These are phyloP conservation scores for Novakomyces olei DNA, from an alignment of 805 yeast genomes.

Conservation along the genomic window DNA sequence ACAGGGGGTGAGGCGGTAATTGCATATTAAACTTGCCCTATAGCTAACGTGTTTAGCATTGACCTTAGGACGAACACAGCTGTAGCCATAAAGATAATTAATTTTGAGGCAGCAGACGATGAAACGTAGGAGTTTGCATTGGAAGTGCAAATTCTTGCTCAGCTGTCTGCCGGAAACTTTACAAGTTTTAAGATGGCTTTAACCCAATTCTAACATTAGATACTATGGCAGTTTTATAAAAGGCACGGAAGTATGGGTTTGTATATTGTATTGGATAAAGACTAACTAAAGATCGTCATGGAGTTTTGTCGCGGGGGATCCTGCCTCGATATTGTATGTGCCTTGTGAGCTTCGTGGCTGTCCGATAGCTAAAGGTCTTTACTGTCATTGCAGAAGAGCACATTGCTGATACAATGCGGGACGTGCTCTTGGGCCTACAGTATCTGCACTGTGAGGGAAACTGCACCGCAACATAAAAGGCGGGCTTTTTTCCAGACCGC, in stretches of 20 bases:
- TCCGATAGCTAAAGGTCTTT: no score
- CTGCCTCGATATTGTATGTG: no score
- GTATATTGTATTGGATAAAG: no score
- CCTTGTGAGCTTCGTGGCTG: no score
- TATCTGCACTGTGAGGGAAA: constrained; percentile 43
- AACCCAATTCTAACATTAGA: no score
- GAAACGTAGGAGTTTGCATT: not conserved
- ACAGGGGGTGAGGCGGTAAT: not conserved
- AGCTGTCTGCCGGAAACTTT: no score
- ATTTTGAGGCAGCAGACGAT: not conserved
- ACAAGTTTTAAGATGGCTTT: no score
- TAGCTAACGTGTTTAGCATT: not conserved
- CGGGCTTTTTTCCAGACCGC: no score
- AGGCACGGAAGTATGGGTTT: no score
- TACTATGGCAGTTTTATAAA: no score
- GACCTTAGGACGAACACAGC: constrained; percentile 3
- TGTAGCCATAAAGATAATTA: constrained; percentile 18
- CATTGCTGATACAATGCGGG: constrained; percentile 31
- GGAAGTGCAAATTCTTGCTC: constrained; percentile 5
- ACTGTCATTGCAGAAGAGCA: constrained; percentile 27
- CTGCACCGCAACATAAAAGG: constrained; percentile 74
- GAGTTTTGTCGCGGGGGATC: no score
- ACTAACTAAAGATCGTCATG: no score
- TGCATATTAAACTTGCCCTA: not conserved
- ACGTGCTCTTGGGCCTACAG: constrained; percentile 35